Evolutionary conservation across 23 red algal genomes (phyloP).

Genomic region (Gracilaria caudata): DNA sequence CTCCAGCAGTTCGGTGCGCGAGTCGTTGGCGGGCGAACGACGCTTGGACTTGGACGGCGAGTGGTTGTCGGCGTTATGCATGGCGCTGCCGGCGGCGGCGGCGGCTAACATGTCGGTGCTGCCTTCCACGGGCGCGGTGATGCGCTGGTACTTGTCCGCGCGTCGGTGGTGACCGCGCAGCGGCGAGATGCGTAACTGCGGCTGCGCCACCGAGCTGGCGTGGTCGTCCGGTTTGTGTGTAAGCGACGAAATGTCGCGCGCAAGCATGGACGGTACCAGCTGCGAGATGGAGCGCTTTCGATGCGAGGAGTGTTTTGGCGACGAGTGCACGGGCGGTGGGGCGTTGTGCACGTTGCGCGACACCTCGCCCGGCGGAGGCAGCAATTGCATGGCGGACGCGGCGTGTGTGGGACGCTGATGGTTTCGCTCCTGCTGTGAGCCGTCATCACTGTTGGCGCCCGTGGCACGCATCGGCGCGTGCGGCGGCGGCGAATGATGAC

Average conservation of each 20-base stretch:
- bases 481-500: neutral
- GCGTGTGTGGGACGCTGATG: slow-evolving; percentile 28
- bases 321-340: neutral
- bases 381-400: neutral
- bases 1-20: slow-evolving; percentile 53
- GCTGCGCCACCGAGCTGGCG: slow-evolving; percentile 50
- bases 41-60: slow-evolving; percentile 27
- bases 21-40: neutral
- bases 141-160: slow-evolving; percentile 19
- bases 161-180: neutral
- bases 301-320: slow-evolving; percentile 14
- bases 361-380: slow-evolving; percentile 19
- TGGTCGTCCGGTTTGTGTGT: slow-evolving; percentile 47
- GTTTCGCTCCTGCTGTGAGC: slow-evolving; percentile 60
- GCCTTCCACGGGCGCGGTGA: neutral
- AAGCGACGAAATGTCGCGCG: slow-evolving; percentile 41
- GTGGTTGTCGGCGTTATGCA: neutral
- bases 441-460: slow-evolving; percentile 30
- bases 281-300: slow-evolving; percentile 22
- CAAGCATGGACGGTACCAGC: neutral
- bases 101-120: slow-evolving; percentile 30
- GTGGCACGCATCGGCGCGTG: neutral
- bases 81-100: neutral
- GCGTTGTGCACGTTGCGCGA: slow-evolving; percentile 25
- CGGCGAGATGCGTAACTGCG: slow-evolving; percentile 2